phyloP scores from a whole-genome alignment of 2,329 filamentous ascomycete species.

The Colletotrichum euphorbiae region DNA sequence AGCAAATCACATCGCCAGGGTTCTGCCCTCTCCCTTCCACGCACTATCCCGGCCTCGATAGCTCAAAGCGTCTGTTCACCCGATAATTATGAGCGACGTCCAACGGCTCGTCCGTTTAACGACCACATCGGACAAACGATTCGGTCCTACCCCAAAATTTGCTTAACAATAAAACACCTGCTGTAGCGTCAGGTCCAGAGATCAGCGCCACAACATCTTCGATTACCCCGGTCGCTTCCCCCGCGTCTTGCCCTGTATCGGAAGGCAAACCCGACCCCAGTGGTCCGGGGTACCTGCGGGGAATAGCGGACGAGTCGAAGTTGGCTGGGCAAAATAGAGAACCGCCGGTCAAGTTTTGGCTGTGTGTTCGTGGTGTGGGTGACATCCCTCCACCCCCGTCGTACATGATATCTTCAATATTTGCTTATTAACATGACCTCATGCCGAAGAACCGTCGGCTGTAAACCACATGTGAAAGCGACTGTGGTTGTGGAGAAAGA shows the following conservation, averaged over 20 bases:
- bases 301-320: conserved; percentile 9
- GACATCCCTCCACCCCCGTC: conserved; percentile 26
- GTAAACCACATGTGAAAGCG: conserved; percentile 27
- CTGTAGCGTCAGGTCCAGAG: conserved; percentile 28
- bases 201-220: conserved; percentile 18
- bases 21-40: not conserved
- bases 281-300: conserved; percentile 25
- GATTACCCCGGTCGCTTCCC: conserved; percentile 29
- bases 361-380: conserved; percentile 23
- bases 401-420: conserved; percentile 30
- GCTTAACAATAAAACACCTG: conserved; percentile 27
- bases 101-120: conserved; percentile 4
- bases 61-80: not conserved
- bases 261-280: conserved; percentile 28
- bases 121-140: conserved; percentile 21
- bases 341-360: conserved; percentile 10
- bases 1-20: conserved; percentile 30
- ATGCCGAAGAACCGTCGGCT: conserved; percentile 27
- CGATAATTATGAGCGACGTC: not conserved
- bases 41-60: not conserved
- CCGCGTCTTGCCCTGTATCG: conserved; percentile 37
- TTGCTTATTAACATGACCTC: conserved; percentile 16
- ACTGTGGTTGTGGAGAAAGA: not conserved
- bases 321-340: conserved; percentile 3
- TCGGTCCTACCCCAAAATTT: conserved; percentile 16